Evolutionary conservation across 179 eudicot genomes (phyloP), one percentile per base, ranked within the genome.

Genomic region (Patellifolia procumbens): DNA sequence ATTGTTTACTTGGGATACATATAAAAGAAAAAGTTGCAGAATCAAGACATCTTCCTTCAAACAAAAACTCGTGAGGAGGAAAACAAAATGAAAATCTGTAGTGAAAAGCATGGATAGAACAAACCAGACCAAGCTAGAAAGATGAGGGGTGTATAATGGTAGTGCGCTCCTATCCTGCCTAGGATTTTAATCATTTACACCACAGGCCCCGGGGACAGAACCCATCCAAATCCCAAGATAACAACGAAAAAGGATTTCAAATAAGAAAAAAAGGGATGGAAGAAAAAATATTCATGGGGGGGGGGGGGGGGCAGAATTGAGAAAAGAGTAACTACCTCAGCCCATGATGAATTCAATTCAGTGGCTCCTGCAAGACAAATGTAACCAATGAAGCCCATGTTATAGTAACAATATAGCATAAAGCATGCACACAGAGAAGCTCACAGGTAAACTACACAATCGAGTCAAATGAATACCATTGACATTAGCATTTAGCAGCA

Each of bases 311-410:
- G 4, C 12, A 20, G 29, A 9, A 22, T 10, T 13, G 42, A 58
- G 62, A 53, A 58, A 48, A 46, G 71, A 77, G 42, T 52, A 35
- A 82, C 84, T 83, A 92, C 97, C 97, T 92, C 94, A 67, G 96
- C 90, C 97, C 97, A 92, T 60, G 83, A 82, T 31, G 96, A 91
- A 70, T 91, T 96, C 86, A 91, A 81, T 73, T 87, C 91, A 83
- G 88, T 84, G 53, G 97, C 96, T 76, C 97, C 97, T 92, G 88
- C 80, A 81, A 86, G 64, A 73, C 19, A 80, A 79, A 61, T 48
- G 34, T 31, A 42, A 53, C 5, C 7, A 53, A 48, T 74, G 72
- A 52, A 24, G 3, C 37, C 12, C 16, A 11, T 70, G 70, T 11
- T 37, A 71, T 17, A 10, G 3, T 15, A 37, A 34, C 22, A 9